Conservation (phyloP, 2,329 filamentous ascomycete species). For the Neobulgaria alba region DNA sequence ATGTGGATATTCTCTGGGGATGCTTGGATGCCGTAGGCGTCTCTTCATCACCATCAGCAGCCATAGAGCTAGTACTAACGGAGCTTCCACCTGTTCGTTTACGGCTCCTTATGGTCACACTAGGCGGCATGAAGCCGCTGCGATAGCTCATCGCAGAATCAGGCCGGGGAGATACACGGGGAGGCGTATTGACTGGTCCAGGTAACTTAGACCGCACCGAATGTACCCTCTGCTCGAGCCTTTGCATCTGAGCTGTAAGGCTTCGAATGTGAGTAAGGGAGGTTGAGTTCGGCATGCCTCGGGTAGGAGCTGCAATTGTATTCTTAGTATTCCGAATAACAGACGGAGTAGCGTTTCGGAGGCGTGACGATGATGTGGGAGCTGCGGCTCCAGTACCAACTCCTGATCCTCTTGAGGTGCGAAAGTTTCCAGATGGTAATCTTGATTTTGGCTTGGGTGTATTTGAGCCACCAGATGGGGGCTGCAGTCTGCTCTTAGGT, state of each 20-base stretch:
- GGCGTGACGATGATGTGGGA: conserved; percentile 14
- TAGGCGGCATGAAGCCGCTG: conserved; percentile 44
- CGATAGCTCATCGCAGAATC: conserved; percentile 31
- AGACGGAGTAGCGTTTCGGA: conserved; percentile 28
- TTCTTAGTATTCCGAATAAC: conserved; percentile 30
- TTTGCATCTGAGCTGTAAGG: conserved; percentile 94
- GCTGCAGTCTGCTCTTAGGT: conserved; percentile 38
- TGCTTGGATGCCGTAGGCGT: conserved; percentile 38
- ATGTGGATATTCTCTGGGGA: conserved; percentile 50
- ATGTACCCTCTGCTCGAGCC: conserved; percentile 87
- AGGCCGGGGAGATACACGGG: conserved; percentile 66
- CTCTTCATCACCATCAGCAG: conserved; percentile 16
- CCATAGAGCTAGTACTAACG: conserved; percentile 19
- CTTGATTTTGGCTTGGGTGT: conserved; percentile 40
- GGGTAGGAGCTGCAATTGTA: conserved; percentile 33
- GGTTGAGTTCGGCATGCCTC: conserved; percentile 43
- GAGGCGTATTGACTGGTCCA: conserved; percentile 68
- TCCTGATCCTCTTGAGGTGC: conserved; percentile 21
- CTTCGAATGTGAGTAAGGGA: conserved; percentile 90
- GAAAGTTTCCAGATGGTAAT: conserved; percentile 17
- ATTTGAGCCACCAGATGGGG: conserved; percentile 47
- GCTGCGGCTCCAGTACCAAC: conserved; percentile 6
- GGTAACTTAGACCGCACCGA: conserved; percentile 87
- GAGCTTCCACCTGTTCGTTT: conserved; percentile 54
- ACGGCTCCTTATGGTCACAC: conserved; percentile 57